Evolutionary conservation across 805 yeast genomes (phyloP), one percentile per base, ranked within the genome.

Genomic region (Starmerella floricola): DNA sequence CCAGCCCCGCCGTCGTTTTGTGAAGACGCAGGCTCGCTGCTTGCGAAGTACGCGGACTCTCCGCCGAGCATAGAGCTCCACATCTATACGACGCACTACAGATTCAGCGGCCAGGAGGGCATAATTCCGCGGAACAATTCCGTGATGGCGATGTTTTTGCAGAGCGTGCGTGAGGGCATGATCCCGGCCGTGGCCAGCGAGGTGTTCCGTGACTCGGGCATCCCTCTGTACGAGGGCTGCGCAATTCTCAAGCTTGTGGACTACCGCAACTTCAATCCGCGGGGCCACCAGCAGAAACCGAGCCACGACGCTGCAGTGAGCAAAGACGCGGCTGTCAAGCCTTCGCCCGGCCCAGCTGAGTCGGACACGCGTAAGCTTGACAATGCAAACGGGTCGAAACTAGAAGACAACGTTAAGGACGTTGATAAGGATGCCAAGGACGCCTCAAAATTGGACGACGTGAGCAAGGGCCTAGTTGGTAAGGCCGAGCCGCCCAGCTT

Each of bases 151-250:
- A 49, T 78, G 48, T 91, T 91, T 54, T 63, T 88, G 46, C 76
- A 78, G 49, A 81, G 77, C 55, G 80, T 88, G 10, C 78, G 86
- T 13, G 67, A 73, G 42, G 94, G 88, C 39, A 79, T 78, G 53
- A 83, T 88, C 12, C 95, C 96, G 1, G 81, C 84, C 31, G 84
- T 93, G 12, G 76, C 88, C 57, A 76, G 86, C 52, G 97, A 91
- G 62, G 81, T 88, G 8, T 69, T 91, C 34, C 76, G 81, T 55
- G 97, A 88, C 59, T 83, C 88, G 29, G 80, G 87, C 16, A 74
- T 87, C 27, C 74, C 75, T 46, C 73, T 85, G 41, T 88, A 84
- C 58, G 96, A 91, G 57, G 96, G 96, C 0, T 83, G 94, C 59
- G 65, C 88, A 31, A 82, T 88, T 13, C 61, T 88, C 37, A 84